A percentile compares a stretch with the other conserved stretches of the same genome.
phyloP scores from a whole-genome alignment of 495 filamentous ascomycete species.

The Podospora australis region DNA sequence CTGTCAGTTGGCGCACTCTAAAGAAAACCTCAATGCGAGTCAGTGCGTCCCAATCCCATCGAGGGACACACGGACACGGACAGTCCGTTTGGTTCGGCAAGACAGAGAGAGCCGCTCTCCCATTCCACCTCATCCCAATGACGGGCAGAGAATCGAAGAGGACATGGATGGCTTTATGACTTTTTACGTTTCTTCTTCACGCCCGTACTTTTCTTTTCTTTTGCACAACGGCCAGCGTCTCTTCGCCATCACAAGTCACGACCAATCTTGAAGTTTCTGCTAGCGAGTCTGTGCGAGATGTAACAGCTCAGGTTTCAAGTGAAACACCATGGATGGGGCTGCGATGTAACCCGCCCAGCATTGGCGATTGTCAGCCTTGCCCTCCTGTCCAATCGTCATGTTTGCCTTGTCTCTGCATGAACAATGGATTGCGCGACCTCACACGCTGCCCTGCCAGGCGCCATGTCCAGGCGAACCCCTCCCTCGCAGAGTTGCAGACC shows the following conservation, averaged over 20 bases:
- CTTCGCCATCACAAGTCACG: neutral
- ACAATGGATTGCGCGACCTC: constrained; percentile 9
- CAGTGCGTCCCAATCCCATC: neutral
- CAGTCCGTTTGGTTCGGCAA: neutral
- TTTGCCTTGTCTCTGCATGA: constrained; percentile 19
- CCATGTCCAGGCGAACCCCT: neutral
- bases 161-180: neutral
- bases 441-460: neutral
- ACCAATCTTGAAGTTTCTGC: neutral
- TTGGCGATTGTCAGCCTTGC: constrained; percentile 30
- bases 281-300: constrained; percentile 16
- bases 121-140: too few species aligned
- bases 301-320: constrained; percentile 31
- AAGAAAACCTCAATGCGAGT: neutral
- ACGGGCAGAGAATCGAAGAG: neutral
- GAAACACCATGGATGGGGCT: constrained; percentile 30
- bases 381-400: constrained; percentile 18
- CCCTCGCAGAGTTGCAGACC: too few species aligned
- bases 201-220: neutral
- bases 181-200: neutral
- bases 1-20: neutral
- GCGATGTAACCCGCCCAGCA: constrained; percentile 14
- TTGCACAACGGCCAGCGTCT: neutral
- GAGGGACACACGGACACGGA: neutral
- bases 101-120: too few species aligned